Conservation (phyloP, 768 basidiomycete genomes). For the Pilatotrama ljubarskyi region DNA sequence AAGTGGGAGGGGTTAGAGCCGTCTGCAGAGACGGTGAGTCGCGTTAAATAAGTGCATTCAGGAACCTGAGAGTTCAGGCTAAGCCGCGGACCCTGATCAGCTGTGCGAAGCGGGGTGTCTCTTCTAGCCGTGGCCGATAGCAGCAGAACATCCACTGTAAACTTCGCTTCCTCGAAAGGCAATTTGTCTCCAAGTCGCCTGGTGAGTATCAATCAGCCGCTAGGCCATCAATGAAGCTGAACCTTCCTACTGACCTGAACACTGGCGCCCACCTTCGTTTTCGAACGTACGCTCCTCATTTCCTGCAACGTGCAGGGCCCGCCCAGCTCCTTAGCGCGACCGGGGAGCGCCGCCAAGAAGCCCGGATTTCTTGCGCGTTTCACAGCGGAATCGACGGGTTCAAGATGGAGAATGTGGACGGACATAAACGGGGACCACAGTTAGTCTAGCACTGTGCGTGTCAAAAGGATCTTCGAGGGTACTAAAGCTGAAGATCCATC, state of each 20-base stretch:
- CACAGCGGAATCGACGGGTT: neutral
- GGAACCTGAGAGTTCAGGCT: constrained; percentile 2
- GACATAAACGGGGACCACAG: neutral
- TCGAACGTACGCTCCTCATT: neutral
- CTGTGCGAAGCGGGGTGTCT: neutral
- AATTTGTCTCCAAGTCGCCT: constrained; percentile 9
- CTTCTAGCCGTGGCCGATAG: constrained; percentile 8
- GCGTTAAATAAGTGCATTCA: constrained; percentile 4
- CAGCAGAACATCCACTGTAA: neutral
- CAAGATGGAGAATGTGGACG: neutral
- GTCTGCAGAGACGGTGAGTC: neutral
- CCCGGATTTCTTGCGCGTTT: neutral
- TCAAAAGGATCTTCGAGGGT: neutral
- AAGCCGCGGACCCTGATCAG: neutral
- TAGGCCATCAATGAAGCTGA: constrained; percentile 16
- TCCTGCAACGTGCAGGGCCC: neutral
- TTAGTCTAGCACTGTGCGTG: neutral
- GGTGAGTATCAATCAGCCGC: constrained; percentile 9
- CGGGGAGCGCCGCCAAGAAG: neutral
- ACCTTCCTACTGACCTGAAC: neutral
- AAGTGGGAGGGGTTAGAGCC: neutral
- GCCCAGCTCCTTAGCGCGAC: constrained; percentile 1
- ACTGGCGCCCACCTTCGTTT: neutral
- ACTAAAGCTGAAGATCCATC: constrained; percentile 3
- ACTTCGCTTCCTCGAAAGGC: constrained; percentile 3